A percentile compares a stretch with the other conserved stretches of the same genome.
Evolutionary conservation across 2,329 filamentous ascomycete species (phyloP).

Genomic region (Arthrobotrys iridis): DNA sequence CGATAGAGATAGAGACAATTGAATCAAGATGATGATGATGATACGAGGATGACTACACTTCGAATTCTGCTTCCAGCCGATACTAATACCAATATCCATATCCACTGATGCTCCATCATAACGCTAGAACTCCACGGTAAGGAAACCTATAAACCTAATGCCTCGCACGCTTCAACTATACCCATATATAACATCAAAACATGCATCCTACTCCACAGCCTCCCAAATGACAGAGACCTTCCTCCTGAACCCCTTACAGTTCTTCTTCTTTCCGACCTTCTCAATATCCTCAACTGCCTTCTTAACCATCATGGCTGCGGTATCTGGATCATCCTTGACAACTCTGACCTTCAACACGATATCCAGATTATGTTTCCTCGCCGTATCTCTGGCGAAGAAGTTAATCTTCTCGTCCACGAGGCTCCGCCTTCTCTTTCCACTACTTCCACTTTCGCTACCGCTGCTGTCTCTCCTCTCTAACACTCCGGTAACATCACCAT

Average conservation of each 20-base stretch:
- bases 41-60: neutral
- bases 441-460: conserved; percentile 59
- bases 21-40: conserved; percentile 18
- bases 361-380: conserved; percentile 60
- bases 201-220: neutral
- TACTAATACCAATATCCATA: neutral
- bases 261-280: conserved; percentile 71
- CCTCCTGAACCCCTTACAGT: conserved; percentile 63
- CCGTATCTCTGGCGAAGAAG: conserved; percentile 46
- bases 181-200: neutral
- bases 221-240: conserved; percentile 59
- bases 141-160: neutral
- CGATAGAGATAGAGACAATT: conserved; percentile 27
- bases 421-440: conserved; percentile 63
- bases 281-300: conserved; percentile 64
- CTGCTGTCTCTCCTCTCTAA: conserved; percentile 59
- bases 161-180: neutral
- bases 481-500: neutral
- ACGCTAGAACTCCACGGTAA: conserved; percentile 17
- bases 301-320: conserved; percentile 60
- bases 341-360: conserved; percentile 64
- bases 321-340: conserved; percentile 61
- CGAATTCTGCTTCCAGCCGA: neutral
- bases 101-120: conserved; percentile 8
- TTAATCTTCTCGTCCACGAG: conserved; percentile 61